A percentile compares a stretch with the other conserved stretches of the same genome.
Evolutionary conservation across 78 protist species (phyloP).

Genomic region (Emiliania huxleyi): DNA sequence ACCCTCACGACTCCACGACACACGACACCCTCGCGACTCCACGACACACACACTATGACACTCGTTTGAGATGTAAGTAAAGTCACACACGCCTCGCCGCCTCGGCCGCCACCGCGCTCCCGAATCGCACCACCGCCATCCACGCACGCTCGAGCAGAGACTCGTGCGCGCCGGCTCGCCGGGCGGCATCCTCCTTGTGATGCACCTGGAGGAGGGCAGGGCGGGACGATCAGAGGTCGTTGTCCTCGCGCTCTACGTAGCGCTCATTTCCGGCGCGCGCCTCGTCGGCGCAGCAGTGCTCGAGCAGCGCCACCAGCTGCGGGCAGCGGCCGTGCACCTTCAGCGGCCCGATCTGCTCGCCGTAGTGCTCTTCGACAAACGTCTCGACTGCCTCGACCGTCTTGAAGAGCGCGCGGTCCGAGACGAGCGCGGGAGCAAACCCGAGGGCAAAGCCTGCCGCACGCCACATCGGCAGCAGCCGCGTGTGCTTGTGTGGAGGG

Average conservation of each 20-base stretch:
- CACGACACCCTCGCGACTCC: too few species aligned
- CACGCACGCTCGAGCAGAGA: too few species aligned
- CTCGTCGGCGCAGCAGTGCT: not conserved
- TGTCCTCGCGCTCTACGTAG: too few species aligned
- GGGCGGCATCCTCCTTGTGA: not conserved
- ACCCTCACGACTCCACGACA: too few species aligned
- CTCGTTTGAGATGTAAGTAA: too few species aligned
- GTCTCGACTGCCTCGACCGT: conserved; percentile 13
- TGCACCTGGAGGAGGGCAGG: too few species aligned
- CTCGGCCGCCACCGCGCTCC: too few species aligned
- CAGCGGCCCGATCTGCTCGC: not conserved
- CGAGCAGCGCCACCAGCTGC: not conserved
- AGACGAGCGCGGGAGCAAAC: not conserved
- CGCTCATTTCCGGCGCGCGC: too few species aligned
- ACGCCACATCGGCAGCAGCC: not conserved
- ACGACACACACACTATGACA: too few species aligned
- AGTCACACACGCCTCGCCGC: too few species aligned
- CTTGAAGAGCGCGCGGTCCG: not conserved
- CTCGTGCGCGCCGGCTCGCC: not conserved
- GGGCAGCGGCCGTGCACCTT: not conserved
- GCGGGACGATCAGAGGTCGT: too few species aligned
- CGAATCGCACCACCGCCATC: too few species aligned
- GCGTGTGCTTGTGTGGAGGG: not conserved
- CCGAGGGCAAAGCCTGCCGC: not conserved
- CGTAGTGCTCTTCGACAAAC: not conserved